phyloP scores from a whole-genome alignment of 2,329 filamentous ascomycete genomes.

The Blumeria hordei region DNA sequence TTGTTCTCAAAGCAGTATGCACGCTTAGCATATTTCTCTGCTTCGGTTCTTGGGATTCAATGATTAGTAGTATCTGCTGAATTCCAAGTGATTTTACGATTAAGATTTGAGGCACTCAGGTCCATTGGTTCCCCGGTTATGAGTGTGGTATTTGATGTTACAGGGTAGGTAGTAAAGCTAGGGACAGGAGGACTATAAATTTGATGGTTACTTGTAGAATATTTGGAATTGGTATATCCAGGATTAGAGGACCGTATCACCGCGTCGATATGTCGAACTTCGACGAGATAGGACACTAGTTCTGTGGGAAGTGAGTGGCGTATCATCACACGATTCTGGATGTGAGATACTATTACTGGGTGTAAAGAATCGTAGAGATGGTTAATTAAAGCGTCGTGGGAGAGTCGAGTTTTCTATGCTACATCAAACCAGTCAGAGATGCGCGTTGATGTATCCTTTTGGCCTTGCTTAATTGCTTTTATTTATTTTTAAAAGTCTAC shows the following conservation, averaged over 20 bases:
- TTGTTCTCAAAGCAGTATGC: not conserved
- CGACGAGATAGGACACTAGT: not conserved
- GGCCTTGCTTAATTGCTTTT: not conserved
- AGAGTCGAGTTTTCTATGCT: not conserved
- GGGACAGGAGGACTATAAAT: not conserved
- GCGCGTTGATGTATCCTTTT: not conserved
- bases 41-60: not conserved
- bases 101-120: not conserved
- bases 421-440: not conserved
- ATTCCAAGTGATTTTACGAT: not conserved
- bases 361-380: not conserved
- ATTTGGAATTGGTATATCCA: not conserved
- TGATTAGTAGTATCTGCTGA: not conserved
- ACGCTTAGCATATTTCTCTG: not conserved
- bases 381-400: not conserved
- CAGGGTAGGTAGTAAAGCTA: not conserved
- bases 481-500: too few relatives aligned
- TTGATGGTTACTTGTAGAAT: too few relatives aligned
- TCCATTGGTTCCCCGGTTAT: not conserved
- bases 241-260: not conserved
- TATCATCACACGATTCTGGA: not conserved
- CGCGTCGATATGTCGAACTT: not conserved
- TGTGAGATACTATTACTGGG: not conserved
- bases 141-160: not conserved
- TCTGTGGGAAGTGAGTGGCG: not conserved